Percentiles rank a stretch among this genome's conserved stretches.
These are phyloP conservation scores for Fistulifera solaris DNA, from an alignment of 108 stramenopile genomes.

Conservation along the genomic window DNA sequence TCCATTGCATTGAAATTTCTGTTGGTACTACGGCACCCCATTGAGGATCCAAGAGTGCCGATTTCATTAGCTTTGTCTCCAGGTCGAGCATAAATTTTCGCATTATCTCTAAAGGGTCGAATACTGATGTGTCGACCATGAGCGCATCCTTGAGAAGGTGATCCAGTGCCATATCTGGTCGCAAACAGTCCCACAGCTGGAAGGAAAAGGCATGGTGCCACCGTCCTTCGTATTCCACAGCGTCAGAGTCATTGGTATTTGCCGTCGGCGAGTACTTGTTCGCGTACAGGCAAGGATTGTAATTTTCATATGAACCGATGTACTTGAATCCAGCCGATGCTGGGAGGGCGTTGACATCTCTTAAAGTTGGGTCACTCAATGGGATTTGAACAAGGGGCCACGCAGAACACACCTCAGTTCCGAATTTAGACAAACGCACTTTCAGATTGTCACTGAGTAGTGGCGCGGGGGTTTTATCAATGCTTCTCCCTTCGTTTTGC, in stretches of 20 bases:
- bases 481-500: not conserved
- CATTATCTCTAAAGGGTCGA: slow-evolving; percentile 41
- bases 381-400: slow-evolving; percentile 47
- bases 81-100: slow-evolving; percentile 39
- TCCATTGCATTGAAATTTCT: slow-evolving; percentile 27
- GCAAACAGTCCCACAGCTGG: slow-evolving; percentile 15
- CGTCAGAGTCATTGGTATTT: no score
- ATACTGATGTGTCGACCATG: slow-evolving; percentile 7
- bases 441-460: no score
- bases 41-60: slow-evolving; percentile 36
- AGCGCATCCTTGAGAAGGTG: slow-evolving; percentile 11
- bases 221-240: slow-evolving; percentile 18
- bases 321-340: slow-evolving; percentile 11
- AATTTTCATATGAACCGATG: slow-evolving; percentile 4
- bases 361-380: not conserved
- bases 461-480: no score
- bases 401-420: not conserved
- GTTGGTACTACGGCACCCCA: slow-evolving; percentile 34
- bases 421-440: no score
- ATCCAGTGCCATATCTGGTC: slow-evolving; percentile 19
- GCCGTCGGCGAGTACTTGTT: slow-evolving; percentile 24
- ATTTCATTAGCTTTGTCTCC: slow-evolving; percentile 29
- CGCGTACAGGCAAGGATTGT: slow-evolving; percentile 26
- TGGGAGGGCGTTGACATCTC: not conserved
- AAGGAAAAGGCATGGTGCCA: slow-evolving; percentile 10